Evolutionary conservation across 2,329 filamentous ascomycete genomes (phyloP).

Genomic region (Nemania serpens): DNA sequence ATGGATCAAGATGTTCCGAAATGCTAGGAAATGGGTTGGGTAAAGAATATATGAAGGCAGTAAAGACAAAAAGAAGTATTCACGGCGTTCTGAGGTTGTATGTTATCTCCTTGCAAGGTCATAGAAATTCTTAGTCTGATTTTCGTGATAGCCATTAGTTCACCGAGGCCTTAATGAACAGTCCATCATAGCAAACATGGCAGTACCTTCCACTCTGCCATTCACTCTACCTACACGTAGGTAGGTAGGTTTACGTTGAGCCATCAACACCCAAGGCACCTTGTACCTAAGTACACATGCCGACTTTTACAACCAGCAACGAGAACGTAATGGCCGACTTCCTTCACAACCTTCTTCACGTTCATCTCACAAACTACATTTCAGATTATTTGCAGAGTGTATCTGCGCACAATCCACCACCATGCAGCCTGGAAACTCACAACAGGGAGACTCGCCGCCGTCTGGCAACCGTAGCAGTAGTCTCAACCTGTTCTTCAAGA

Average conservation of each 20-base stretch:
- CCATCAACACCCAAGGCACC: neutral
- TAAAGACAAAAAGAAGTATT: slow-evolving; percentile 13
- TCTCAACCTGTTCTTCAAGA: slow-evolving; percentile 17
- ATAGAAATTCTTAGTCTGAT: neutral
- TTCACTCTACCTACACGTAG: neutral
- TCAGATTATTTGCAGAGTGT: neutral
- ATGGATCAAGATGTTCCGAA: slow-evolving; percentile 86
- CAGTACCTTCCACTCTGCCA: neutral
- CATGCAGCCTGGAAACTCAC: slow-evolving; percentile 4
- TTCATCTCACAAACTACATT: neutral
- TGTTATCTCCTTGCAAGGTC: neutral
- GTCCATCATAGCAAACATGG: neutral
- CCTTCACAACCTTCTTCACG: neutral
- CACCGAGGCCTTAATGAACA: neutral
- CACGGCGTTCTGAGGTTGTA: slow-evolving; percentile 15
- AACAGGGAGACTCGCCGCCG: neutral
- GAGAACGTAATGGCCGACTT: neutral
- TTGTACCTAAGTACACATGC: slow-evolving; percentile 1
- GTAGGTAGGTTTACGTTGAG: neutral
- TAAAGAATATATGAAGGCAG: slow-evolving; percentile 37
- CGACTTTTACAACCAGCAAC: neutral
- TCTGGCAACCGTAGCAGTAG: neutral
- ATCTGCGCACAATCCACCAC: neutral
- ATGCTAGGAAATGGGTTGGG: slow-evolving; percentile 85
- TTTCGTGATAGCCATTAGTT: neutral